phyloP scores from a whole-genome alignment of 2,329 filamentous ascomycete genomes.

The Nemania bipapillata region DNA sequence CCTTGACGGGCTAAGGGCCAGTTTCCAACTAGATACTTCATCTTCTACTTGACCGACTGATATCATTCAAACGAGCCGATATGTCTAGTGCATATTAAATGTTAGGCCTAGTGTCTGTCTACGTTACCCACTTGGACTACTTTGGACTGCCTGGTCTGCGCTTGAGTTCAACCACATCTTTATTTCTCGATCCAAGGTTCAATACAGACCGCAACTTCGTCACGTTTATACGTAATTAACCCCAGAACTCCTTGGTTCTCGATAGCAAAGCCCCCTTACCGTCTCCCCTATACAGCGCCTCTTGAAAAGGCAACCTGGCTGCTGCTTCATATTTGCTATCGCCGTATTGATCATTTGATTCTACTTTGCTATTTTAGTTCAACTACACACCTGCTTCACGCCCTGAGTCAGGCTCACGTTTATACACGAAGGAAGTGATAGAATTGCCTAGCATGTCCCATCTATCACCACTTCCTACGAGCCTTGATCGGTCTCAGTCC shows the following conservation, averaged over 20 bases:
- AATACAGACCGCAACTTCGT: conserved; percentile 36
- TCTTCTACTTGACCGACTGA: not conserved
- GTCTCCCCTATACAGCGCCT: not conserved
- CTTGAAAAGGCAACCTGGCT: conserved; percentile 20
- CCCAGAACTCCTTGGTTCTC: conserved; percentile 26
- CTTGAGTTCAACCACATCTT: conserved; percentile 21
- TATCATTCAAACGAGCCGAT: not conserved
- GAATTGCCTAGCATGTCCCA: conserved; percentile 43
- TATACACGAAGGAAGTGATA: conserved; percentile 26
- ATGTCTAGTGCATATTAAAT: conserved; percentile 14
- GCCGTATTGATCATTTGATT: not conserved
- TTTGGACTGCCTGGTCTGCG: conserved; percentile 19
- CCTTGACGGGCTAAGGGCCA: not conserved
- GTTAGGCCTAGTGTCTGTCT: conserved; percentile 20
- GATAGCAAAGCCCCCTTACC: conserved; percentile 17
- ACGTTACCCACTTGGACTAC: conserved; percentile 29
- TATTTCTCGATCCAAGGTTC: conserved; percentile 26
- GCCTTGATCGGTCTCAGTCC: conserved; percentile 50
- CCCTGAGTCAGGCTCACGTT: not conserved
- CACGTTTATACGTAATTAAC: conserved; percentile 27
- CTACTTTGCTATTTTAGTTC: not conserved
- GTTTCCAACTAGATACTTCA: conserved; percentile 7
- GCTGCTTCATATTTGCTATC: not conserved
- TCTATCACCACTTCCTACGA: conserved; percentile 39
- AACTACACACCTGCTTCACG: not conserved